Base-by-base conservation (phyloP, 306 rosid species). In the Cicer judaicum region DNA sequence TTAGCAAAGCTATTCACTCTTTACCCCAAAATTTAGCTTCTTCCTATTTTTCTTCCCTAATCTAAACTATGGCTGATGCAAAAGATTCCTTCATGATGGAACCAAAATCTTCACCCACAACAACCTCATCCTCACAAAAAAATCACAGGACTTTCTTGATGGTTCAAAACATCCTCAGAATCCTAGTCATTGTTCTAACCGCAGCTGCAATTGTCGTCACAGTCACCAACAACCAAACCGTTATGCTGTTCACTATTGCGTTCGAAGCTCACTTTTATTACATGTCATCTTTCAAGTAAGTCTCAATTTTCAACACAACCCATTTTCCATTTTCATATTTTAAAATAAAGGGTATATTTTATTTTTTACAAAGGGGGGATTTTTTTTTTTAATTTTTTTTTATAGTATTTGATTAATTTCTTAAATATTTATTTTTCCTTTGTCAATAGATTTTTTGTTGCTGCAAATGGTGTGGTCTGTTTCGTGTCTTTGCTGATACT, bases 371-470 rank as follows among this genome's bases (percentile, higher is more conserved):
- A 24, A 24, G 3, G 29, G 29, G 29, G 3, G 2, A 1, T 43
- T 14, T 3, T 12, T 7, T 12, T 18, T 18, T 18, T n/a, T n/a
- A 19, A 1, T 10, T 8, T 4, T 7, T 47, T 3, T 44, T 44
- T 24, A 40, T 5, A 24, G 29, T 24, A 24, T 24, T 24, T 24
- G 29, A 24, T 24, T 24, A 24, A 36, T 49, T 63, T 61, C 1
- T 6, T 66, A 10, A 36, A 61, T 29, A 1, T 48, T 48, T 6
- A 8, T 7, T 24, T 10, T 50, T 2, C 42, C 8, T 34, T 36
- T 19, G 15, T 39, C 10, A 3, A 83, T 89, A 91, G 97, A 84
- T 91, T 86, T 78, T 70, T 91, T 80, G 84, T 91, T 16, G 89
- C 82, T 14, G 86, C 85, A 11, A 84, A 91, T 49, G 82, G 71